Evolutionary conservation across 139 green algal genomes (phyloP).

Genomic region (Prasinococcaceae sp.): DNA sequence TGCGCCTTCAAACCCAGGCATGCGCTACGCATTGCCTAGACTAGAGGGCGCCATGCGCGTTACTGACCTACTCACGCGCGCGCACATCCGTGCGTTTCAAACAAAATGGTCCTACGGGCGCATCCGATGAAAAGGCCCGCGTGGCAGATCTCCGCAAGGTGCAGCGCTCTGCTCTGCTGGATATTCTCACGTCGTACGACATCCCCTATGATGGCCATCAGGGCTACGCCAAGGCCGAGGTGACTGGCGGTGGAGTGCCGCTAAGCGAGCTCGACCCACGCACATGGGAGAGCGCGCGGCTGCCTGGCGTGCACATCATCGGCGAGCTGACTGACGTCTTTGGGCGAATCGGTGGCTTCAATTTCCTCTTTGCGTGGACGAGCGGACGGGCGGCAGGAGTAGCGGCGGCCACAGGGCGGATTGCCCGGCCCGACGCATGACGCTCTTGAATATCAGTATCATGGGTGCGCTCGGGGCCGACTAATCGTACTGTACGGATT

Average conservation of each 20-base stretch:
- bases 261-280: conserved; percentile 49
- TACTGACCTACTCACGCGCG: too few relatives aligned
- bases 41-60: too few relatives aligned
- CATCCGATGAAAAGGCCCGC: too few relatives aligned
- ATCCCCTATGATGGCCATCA: conserved; percentile 10
- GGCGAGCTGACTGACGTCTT: conserved; percentile 77
- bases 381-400: conserved; percentile 53
- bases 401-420: conserved; percentile 32
- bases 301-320: conserved; percentile 52
- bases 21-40: too few relatives aligned
- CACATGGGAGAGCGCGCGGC: conserved; percentile 47
- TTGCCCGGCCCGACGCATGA: too few relatives aligned
- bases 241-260: conserved; percentile 67
- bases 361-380: conserved; percentile 82
- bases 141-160: conserved; percentile 28
- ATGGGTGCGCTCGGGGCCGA: too few relatives aligned
- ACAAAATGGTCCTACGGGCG: too few relatives aligned
- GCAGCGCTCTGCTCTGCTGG: conserved; percentile 38
- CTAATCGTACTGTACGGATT: too few relatives aligned
- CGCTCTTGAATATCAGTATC: too few relatives aligned
- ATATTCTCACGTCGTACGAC: conserved; percentile 8
- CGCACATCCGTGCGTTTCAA: too few relatives aligned
- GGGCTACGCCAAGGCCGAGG: conserved; percentile 35
- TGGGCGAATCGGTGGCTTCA: conserved; percentile 84
- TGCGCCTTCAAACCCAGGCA: too few relatives aligned